Percentiles rank a stretch among this genome's conserved stretches.
phyloP scores from a whole-genome alignment of 2,329 filamentous ascomycete species.

The Cadophora sp. region DNA sequence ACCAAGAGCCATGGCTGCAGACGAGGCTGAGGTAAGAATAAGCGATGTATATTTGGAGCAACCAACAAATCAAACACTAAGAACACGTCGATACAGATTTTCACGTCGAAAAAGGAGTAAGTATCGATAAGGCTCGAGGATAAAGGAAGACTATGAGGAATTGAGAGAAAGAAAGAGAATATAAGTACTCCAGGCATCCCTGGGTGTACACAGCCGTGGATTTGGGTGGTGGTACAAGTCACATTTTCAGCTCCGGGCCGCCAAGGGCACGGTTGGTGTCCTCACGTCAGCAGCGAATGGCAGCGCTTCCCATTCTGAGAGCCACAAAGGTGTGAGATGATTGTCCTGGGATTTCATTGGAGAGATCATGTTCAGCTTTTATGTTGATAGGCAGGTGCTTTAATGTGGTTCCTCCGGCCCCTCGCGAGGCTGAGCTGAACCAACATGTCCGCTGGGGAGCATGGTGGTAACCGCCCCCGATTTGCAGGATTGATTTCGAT shows the following conservation, averaged over 20 bases:
- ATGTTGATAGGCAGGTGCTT: not conserved
- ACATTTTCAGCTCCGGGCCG: conserved; percentile 18
- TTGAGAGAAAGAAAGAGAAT: not conserved
- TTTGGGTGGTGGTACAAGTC: not conserved
- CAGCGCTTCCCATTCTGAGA: conserved; percentile 1
- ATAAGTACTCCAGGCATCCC: conserved; percentile 9
- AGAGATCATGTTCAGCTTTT: conserved; percentile 5
- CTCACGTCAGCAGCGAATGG: conserved; percentile 28
- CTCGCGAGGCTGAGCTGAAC: conserved; percentile 4
- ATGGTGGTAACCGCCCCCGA: not conserved
- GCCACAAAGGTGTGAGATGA: not conserved
- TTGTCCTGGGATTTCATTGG: not conserved
- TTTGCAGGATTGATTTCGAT: not conserved
- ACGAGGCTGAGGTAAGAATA: conserved; percentile 15
- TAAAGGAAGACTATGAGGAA: not conserved
- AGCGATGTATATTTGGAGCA: not conserved
- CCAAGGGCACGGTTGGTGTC: conserved; percentile 13
- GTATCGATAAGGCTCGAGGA: not conserved
- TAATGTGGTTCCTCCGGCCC: not conserved
- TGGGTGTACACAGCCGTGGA: conserved; percentile 7
- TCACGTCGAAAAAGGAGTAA: not conserved
- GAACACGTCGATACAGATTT: not conserved
- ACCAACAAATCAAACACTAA: not conserved
- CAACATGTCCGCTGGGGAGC: not conserved
- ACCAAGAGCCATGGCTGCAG: conserved; percentile 2